Percentiles rank a stretch among this genome's conserved stretches.
Conservation (phyloP, 768 basidiomycete genomes). For the Clitopilus hobsonii region DNA sequence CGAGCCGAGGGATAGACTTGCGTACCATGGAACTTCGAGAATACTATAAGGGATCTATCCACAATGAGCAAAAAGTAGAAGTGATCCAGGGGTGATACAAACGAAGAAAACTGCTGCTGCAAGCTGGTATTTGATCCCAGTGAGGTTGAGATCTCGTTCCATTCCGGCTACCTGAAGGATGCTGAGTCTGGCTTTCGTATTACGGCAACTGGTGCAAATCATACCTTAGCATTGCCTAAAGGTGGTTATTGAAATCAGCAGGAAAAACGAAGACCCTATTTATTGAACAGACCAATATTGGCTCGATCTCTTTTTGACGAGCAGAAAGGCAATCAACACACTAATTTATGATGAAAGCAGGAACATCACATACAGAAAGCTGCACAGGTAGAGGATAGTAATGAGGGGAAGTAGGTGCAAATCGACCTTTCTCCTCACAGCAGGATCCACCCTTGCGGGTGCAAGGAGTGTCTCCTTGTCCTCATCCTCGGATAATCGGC, state of each 20-base stretch:
- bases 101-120: slow-evolving; percentile 25
- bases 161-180: slow-evolving; percentile 35
- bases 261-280: neutral
- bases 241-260: neutral
- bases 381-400: slow-evolving; percentile 29
- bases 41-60: slow-evolving; percentile 20
- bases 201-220: neutral
- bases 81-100: neutral
- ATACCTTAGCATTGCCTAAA: slow-evolving; percentile 31
- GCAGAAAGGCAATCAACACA: neutral
- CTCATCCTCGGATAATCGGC: too few species aligned
- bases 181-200: neutral
- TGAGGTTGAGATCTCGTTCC: slow-evolving; percentile 25
- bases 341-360: neutral
- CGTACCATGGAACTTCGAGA: slow-evolving; percentile 22
- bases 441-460: neutral
- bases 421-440: slow-evolving; percentile 16
- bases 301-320: slow-evolving; percentile 30
- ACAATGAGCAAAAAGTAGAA: neutral
- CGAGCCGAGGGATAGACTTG: neutral
- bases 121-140: slow-evolving; percentile 20
- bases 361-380: slow-evolving; percentile 26
- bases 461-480: neutral
- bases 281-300: slow-evolving; percentile 32
- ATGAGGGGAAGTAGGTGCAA: slow-evolving; percentile 29